Conservation (phyloP, 2,329 filamentous ascomycete species). For the Colletotrichum sidae region DNA sequence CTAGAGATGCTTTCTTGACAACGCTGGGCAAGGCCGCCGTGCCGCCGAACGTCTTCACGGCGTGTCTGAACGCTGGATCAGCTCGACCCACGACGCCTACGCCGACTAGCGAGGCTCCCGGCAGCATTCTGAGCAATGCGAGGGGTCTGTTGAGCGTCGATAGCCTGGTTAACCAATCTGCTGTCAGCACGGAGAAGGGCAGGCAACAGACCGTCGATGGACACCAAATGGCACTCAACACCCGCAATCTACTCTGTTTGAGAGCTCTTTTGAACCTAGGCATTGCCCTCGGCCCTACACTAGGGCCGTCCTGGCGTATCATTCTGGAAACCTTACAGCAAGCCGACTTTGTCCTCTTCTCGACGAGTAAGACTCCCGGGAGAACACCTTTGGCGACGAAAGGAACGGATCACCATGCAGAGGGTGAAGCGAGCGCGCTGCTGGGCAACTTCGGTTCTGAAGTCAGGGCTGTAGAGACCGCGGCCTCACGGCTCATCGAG, state of each 20-base stretch:
- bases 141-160: constrained; percentile 81
- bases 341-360: constrained; percentile 86
- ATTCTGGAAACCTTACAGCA: constrained; percentile 92
- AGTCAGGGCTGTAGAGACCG: constrained; percentile 88
- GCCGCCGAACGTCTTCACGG: constrained; percentile 79
- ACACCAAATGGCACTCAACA: constrained; percentile 73
- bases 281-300: constrained; percentile 90
- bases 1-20: constrained; percentile 93
- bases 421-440: constrained; percentile 62
- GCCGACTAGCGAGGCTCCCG: constrained; percentile 46
- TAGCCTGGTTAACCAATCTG: constrained; percentile 70
- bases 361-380: constrained; percentile 66
- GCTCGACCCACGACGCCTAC: constrained; percentile 57
- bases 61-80: constrained; percentile 64
- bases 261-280: constrained; percentile 93
- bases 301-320: constrained; percentile 89
- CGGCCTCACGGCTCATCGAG: constrained; percentile 87
- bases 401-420: constrained; percentile 59
- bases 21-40: constrained; percentile 94
- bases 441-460: constrained; percentile 81
- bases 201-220: constrained; percentile 70
- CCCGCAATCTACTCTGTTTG: constrained; percentile 89
- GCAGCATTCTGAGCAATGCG: constrained; percentile 76
- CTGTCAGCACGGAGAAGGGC: constrained; percentile 67
- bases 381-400: constrained; percentile 61